These are phyloP conservation scores for Salinomyces thailandicus DNA, from an alignment of 2,329 filamentous ascomycete genomes.

Conservation along the genomic window DNA sequence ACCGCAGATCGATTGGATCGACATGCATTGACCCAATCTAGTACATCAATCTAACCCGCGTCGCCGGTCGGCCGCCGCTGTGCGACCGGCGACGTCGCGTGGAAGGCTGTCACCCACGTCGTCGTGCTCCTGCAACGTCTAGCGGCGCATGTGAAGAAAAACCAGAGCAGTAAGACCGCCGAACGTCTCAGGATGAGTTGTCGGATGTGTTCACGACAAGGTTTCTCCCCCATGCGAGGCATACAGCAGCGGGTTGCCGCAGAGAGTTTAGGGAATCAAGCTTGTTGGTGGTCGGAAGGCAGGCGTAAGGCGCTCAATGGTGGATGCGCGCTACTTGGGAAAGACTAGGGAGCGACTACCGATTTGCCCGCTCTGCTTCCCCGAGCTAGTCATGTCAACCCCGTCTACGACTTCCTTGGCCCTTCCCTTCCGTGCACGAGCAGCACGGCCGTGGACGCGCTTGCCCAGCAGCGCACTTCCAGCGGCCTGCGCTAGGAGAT, in stretches of 20 bases:
- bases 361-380: not conserved
- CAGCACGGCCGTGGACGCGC: not conserved
- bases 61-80: not conserved
- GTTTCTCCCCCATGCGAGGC: not conserved
- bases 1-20: not conserved
- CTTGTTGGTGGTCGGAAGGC: not conserved
- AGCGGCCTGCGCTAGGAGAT: constrained; percentile 3
- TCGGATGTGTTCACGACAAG: too few species aligned
- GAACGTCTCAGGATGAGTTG: too few species aligned
- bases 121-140: too few species aligned
- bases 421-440: too few species aligned
- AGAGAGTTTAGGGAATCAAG: not conserved
- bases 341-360: not conserved
- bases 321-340: not conserved
- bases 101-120: too few species aligned
- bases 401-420: too few species aligned
- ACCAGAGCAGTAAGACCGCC: too few species aligned
- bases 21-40: not conserved
- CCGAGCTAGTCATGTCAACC: not conserved
- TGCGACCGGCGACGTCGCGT: too few species aligned
- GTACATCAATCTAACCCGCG: not conserved
- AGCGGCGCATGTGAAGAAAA: too few species aligned
- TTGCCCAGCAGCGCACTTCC: constrained; percentile 1
- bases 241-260: not conserved
- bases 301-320: not conserved